Evolutionary conservation across 345 rosid genomes (phyloP), one percentile per base, ranked within the genome.

Genomic region (Gossypium raimondii): DNA sequence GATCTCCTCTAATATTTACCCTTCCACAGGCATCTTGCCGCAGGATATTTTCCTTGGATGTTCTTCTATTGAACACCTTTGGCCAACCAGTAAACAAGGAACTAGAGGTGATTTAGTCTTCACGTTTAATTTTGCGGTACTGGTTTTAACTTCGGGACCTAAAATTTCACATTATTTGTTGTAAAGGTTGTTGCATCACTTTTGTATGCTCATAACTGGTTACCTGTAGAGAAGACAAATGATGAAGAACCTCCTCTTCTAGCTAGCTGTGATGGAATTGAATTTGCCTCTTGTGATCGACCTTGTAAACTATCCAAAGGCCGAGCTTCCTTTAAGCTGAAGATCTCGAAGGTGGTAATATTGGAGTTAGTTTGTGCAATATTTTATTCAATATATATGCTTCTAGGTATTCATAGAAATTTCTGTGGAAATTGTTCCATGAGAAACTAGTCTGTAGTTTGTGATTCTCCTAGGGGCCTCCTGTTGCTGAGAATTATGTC

Each of bases 201-300:
- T 50, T 25, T 88, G 62, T 91, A 93, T 84, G 93, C 92, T 58
- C 89, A 93, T 77, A 86, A 82, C 64, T 84, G 84, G 73, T 80
- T 78, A 24, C 87, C 85, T 29, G 93, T 93, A 59, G 93, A 91
- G 90, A 88, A 87, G 80, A 81, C 82, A 71, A 80, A 59, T 70
- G 92, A 89, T 72, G 88, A 75, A 59, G 94, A 93, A 78, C 84
- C 91, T 73, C 93, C 94, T 3, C 94, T 93, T 78, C 78, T 93
- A 83, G 83, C 84, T 56, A 87, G 87, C 85, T 83, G 66, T 81
- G 93, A 93, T 74, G 98, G 98, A 74, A 78, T 86, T 78, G 97
- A 93, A 62, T 91, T 86, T 81, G 81, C 89, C 70, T 86, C 93
- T 57, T 78, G 61, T 65, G 90, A 89, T 74, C 86, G 84, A 76